phyloP scores from a whole-genome alignment of 352 stramenopile genomes.

The Pythium dissotocum region DNA sequence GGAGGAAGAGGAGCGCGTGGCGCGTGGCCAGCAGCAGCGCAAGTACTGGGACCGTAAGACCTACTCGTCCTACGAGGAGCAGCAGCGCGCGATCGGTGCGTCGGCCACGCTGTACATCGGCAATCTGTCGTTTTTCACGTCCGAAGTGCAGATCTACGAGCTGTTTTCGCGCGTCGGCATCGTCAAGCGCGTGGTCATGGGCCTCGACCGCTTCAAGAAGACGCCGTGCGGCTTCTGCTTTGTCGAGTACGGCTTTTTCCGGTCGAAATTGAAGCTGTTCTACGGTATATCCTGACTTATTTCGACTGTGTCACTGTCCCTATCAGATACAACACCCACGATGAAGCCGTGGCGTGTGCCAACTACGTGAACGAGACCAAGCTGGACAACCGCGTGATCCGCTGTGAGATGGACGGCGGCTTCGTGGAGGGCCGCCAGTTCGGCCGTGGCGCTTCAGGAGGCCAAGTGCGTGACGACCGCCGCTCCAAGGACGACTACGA shows the following conservation, averaged over 20 bases:
- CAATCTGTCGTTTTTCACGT: slow-evolving; percentile 97
- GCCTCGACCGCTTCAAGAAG: slow-evolving; percentile 94
- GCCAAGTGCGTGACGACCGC: slow-evolving; percentile 84
- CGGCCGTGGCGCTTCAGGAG: slow-evolving; percentile 74
- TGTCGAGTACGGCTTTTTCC: slow-evolving; percentile 84
- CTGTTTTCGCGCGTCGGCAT: slow-evolving; percentile 93
- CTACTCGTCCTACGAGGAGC: slow-evolving; percentile 90
- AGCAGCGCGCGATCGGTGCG: slow-evolving; percentile 91
- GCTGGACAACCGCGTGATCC: slow-evolving; percentile 86
- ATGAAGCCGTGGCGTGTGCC: slow-evolving; percentile 68
- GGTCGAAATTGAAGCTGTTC: not conserved
- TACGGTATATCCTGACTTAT: not conserved
- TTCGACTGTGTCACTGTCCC: not conserved
- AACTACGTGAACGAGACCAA: slow-evolving; percentile 89
- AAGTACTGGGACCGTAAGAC: slow-evolving; percentile 96
- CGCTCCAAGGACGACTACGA: slow-evolving; percentile 88
- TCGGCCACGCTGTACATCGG: slow-evolving; percentile 96
- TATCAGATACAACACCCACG: slow-evolving; percentile 65
- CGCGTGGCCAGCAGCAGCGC: slow-evolving; percentile 58
- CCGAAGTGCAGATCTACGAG: slow-evolving; percentile 93
- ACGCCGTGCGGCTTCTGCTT: slow-evolving; percentile 98
- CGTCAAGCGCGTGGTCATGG: slow-evolving; percentile 94
- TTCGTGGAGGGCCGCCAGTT: slow-evolving; percentile 88
- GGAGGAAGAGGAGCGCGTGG: slow-evolving; percentile 69
- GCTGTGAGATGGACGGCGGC: slow-evolving; percentile 87